Percentiles rank a stretch among this genome's conserved stretches.
These are phyloP conservation scores for Paxillus ammoniavirescens DNA, from an alignment of 768 basidiomycete genomes.

Conservation along the genomic window DNA sequence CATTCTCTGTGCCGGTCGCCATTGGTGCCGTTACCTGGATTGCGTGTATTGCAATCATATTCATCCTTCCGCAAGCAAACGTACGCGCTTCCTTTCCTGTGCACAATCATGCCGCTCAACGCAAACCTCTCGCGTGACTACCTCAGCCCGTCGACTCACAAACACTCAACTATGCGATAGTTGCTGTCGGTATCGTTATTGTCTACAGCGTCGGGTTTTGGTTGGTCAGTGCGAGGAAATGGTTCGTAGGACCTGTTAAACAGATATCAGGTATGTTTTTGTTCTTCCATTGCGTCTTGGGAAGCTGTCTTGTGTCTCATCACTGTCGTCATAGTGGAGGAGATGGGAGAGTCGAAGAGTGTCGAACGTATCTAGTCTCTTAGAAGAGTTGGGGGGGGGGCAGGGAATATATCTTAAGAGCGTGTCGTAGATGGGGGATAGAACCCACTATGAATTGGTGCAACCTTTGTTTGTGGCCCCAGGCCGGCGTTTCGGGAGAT, in stretches of 20 bases:
- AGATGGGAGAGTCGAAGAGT: conserved; percentile 2
- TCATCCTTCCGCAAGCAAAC: conserved; percentile 69
- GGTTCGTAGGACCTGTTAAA: conserved; percentile 70
- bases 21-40: conserved; percentile 65
- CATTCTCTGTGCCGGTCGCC: conserved; percentile 59
- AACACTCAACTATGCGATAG: conserved; percentile 73
- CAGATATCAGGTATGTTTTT: conserved; percentile 53
- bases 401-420: too few species aligned
- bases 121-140: neutral
- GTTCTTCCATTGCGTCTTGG: neutral
- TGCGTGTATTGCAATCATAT: conserved; percentile 66
- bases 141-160: conserved; percentile 61
- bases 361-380: neutral
- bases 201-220: conserved; percentile 66
- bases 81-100: conserved; percentile 29
- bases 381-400: neutral
- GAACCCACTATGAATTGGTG: neutral
- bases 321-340: neutral
- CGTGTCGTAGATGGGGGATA: neutral
- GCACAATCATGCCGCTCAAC: neutral
- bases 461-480: too few species aligned
- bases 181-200: conserved; percentile 74
- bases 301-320: neutral
- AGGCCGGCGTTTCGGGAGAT: too few species aligned
- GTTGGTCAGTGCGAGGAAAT: conserved; percentile 66